Evolutionary conservation across 2,329 filamentous ascomycete species (phyloP), one percentile per base, ranked within the genome.

Genomic region (Aureobasidium zeae): DNA sequence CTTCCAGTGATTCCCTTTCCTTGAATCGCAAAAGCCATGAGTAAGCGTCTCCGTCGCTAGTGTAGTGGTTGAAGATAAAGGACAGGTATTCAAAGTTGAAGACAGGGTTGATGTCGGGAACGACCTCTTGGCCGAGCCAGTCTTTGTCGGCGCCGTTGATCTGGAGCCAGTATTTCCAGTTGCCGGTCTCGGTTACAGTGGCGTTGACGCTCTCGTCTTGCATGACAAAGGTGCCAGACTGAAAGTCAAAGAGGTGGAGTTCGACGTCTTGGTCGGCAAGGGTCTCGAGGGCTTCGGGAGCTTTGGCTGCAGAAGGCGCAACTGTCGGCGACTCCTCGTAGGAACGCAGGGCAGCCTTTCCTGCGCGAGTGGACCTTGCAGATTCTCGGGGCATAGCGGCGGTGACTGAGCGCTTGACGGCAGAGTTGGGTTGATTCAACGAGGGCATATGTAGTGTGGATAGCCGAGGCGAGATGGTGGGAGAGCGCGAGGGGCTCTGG

Each of bases 31-130:
- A 69, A 11, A 98, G 74, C 89, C 91, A 98, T 1, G 91, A 98
- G 62, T 88, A 93, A 4, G 91, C 89, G 2, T 83, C 84, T 2
- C 88, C 86, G 62, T 95, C 86, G 25, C 81, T 74, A 11, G 83
- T 76, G 61, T 94, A 96, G 60, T 95, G 87, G 57, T 98, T 98
- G 74, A 98, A 98, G 57, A 98, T 95, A 61, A 96, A 96, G 0
- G 89, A 96, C n/a, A 94, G 72, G 56, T 89, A 96, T 62, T 98
- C 91, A 53, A 95, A 96, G 66, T 96, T 96, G 71, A 96, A 98
- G 15, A 98, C 88, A 0, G 91, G 91, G 55, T 96, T 96, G 63
- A 96, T 86, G 54, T 98, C 91, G 5, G 86, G 82, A 21, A 87
- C 72, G 21, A 98, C 78, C 2, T 82, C 75, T 51, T 94, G 85